Base-by-base conservation (phyloP, 176 grass and related monocot species). In the Puccinellia tenuiflora region DNA sequence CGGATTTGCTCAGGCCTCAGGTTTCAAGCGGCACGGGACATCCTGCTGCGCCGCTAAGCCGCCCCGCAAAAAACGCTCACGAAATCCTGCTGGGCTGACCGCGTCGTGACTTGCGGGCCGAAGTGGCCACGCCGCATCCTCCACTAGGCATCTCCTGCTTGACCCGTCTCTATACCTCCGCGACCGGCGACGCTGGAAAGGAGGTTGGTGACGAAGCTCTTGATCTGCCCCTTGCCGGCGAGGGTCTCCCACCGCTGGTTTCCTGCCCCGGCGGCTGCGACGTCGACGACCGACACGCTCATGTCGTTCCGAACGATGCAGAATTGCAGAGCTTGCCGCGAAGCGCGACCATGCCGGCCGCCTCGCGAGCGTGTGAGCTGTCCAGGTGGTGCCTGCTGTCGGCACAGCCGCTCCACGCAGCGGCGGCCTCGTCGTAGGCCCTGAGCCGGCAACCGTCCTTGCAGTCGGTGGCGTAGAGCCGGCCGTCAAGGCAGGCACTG, bases 251-350 rank as follows among this genome's bases (percentile, higher is more conserved):
- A 94, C 26, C 46, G 60, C 52, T 45, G 81, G 15, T 13, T 68
- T 16, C 73, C 91, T 16, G 37, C 50, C 45, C 70, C 45, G 34
- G 34, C 35, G 21, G 55, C n/a, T n/a, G n/a, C 55, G 47, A 90
- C 83, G 17, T 92, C 83, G n/a, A 97, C 90, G 43, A 80, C 83
- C 4, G 83, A 92, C 42, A 90, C 89, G 50, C 88, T 94, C 92
- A 92, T 92, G 81, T 97, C 87, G 71, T 97, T 94, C 73, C 94
- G 86, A 15, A 97, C 86, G 17, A 97, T 47, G 61, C 88, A n/a
- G n/a, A n/a, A n/a, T n/a, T n/a, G n/a, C n/a, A 94, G 24, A 97
- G 75, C 84, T 85, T 97, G 46, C 86, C 83, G 5, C 60, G 40
- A 68, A 97, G 80, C 1, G 67, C 75, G 66, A 97, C 66, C 39